Conservation (phyloP, 306 rosid species). For the Castanea sativa region DNA sequence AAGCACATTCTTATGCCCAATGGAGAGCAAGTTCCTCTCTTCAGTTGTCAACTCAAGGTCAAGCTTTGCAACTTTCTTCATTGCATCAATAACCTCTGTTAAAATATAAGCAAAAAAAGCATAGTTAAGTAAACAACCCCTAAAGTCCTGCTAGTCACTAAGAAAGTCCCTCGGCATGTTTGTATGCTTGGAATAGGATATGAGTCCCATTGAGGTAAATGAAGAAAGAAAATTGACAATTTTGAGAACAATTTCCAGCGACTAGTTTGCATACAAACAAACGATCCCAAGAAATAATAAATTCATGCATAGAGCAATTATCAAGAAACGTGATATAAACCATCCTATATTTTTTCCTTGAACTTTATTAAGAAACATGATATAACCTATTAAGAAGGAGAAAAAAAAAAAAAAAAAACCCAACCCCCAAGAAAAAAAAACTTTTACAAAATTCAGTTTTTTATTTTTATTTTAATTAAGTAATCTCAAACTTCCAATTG, state of each 20-base stretch:
- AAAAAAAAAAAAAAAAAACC: background rate
- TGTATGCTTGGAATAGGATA: too few relatives aligned
- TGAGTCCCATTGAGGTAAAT: too few relatives aligned
- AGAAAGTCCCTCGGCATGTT: background rate
- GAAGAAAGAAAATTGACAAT: too few relatives aligned
- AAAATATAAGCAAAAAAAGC: background rate
- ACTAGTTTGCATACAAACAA: background rate
- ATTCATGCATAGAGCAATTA: background rate
- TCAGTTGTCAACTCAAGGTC: conserved; percentile 77
- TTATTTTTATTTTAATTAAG: too few relatives aligned
- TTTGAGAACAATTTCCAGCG: background rate
- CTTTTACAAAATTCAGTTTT: background rate
- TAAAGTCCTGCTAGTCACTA: background rate
- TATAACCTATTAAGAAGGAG: too few relatives aligned
- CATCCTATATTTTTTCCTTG: too few relatives aligned
- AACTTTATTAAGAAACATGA: too few relatives aligned
- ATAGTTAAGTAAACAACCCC: background rate
- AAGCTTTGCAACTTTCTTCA: conserved; percentile 80
- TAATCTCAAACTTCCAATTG: background rate
- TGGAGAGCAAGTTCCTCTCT: conserved; percentile 79
- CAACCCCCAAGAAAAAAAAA: background rate
- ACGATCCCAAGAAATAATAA: background rate
- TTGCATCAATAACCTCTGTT: conserved; percentile 87
- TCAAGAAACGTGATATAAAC: background rate
- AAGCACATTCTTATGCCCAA: conserved; percentile 82